Base-by-base conservation (phyloP, 2,329 filamentous ascomycete genomes). In the Raffaelea albimanens region DNA sequence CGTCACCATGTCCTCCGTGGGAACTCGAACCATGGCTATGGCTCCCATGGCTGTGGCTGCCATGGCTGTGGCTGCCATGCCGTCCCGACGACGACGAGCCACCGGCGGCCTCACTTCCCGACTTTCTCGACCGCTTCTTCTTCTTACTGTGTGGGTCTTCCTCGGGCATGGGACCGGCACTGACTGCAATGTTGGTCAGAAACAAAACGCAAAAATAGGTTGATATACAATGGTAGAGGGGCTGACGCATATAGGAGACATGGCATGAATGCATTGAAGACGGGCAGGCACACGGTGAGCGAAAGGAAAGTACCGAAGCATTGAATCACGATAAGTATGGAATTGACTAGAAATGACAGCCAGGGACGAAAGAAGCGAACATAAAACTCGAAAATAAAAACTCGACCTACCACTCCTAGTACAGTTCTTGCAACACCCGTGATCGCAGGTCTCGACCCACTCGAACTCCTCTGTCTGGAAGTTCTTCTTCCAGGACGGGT, bases 391-490 rank as follows among this genome's bases (percentile, higher is more conserved):
- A 4, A 23, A 18, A 20, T 3, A 10, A 10, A 19, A 23, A 63
- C 3, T 21, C 38, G 38, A n/a, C 40, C 16, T 54, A 73, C 71
- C 56, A 39, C 67, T 66, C 42, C 64, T 64, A 22, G 62, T 66
- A 52, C 75, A 78, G 22, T 66, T 64, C 46, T 62, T 65, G 56
- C 75, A 78, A 54, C 73, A 77, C 14, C 70, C 71, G 50, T 78
- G 75, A 45, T 73, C 71, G 48, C 75, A 78, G 2, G 66, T 61
- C 46, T 69, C 62, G 42, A 66, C 58, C 19, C 62, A 57, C 46
- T 71, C 67, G 19, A 60, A 53, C 11, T 58, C 56, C 46, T 57
- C 57, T 1, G 60, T 63, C 11, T 63, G 54, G 7, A 58, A 50
- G 49, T 65, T 66, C 44, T 57, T 58, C 43, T 57, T 48, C 52